phyloP scores from a whole-genome alignment of 352 stramenopile species.

The Phytopythium delawarense region DNA sequence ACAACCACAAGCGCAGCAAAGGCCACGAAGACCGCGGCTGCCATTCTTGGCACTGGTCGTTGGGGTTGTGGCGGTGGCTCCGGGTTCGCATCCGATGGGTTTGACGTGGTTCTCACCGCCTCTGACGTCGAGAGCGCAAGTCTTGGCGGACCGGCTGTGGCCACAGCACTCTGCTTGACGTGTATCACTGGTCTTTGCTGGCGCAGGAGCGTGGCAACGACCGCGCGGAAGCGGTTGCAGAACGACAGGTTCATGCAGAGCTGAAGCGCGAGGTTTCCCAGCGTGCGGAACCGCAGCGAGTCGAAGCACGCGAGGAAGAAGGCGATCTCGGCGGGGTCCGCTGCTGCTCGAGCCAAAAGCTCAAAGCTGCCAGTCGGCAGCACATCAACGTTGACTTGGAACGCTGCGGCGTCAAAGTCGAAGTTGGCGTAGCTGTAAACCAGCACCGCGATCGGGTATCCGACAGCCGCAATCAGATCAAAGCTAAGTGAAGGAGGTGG shows the following conservation, averaged over 20 bases:
- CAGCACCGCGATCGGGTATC: constrained; percentile 19
- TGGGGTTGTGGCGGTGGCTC: background rate
- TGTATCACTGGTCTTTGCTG: background rate
- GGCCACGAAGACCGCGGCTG: constrained; percentile 10
- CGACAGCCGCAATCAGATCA: constrained; percentile 21
- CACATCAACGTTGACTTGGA: constrained; percentile 13
- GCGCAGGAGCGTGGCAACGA: constrained; percentile 14
- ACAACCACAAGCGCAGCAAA: background rate
- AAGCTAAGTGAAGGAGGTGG: constrained; percentile 9
- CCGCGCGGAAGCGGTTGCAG: constrained; percentile 24
- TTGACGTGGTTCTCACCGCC: background rate
- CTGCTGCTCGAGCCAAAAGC: constrained; percentile 14
- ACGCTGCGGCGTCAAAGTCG: constrained; percentile 19
- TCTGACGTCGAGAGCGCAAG: background rate
- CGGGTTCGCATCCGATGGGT: background rate
- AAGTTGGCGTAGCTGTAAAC: constrained; percentile 18
- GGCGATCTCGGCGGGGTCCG: constrained; percentile 17
- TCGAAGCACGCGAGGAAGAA: constrained; percentile 26
- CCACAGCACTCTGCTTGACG: background rate
- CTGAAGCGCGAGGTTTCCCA: constrained; percentile 16
- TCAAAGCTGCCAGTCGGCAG: constrained; percentile 24
- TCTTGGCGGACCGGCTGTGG: background rate
- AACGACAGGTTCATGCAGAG: constrained; percentile 26
- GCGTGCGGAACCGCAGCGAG: constrained; percentile 23
- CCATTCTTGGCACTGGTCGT: constrained; percentile 11